These are phyloP conservation scores for Fusarium paranaense DNA, from an alignment of 2,329 filamentous ascomycete genomes.

Conservation along the genomic window DNA sequence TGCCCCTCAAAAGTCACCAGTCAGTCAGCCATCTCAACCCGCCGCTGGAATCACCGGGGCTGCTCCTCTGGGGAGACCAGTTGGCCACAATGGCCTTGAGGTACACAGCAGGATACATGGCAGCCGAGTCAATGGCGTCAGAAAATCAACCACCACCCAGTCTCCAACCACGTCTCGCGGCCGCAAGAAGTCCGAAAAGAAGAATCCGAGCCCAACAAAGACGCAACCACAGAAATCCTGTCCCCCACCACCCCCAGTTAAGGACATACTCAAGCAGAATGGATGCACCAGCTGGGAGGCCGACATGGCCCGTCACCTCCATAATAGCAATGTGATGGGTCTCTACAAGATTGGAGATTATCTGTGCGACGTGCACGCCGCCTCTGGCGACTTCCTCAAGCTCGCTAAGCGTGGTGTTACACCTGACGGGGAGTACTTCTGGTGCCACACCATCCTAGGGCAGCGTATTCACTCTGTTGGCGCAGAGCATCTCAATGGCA, in stretches of 20 bases:
- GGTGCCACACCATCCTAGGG: constrained; percentile 18
- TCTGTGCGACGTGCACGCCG: constrained; percentile 34
- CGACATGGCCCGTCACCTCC: constrained; percentile 32
- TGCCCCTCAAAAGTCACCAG: neutral
- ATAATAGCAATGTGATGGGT: constrained; percentile 16
- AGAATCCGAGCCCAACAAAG: neutral
- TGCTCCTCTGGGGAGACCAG: neutral
- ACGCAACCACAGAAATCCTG: neutral
- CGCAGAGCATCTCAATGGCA: constrained; percentile 15
- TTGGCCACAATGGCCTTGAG: neutral
- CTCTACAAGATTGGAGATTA: constrained; percentile 40
- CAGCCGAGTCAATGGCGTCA: neutral
- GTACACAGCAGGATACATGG: neutral
- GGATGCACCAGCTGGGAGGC: constrained; percentile 25
- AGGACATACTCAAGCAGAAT: constrained; percentile 5
- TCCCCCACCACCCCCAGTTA: constrained; percentile 15
- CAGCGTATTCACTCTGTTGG: constrained; percentile 1
- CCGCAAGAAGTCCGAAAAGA: neutral
- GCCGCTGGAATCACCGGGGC: neutral
- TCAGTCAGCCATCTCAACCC: neutral
- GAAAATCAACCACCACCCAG: neutral
- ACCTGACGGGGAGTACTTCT: constrained; percentile 8
- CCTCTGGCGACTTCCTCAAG: constrained; percentile 21
- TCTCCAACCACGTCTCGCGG: neutral
- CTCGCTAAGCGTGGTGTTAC: constrained; percentile 12